Percentiles rank a stretch among this genome's conserved stretches.
These are phyloP conservation scores for Chondrus crispus DNA, from an alignment of 23 red algal species.

Conservation along the genomic window DNA sequence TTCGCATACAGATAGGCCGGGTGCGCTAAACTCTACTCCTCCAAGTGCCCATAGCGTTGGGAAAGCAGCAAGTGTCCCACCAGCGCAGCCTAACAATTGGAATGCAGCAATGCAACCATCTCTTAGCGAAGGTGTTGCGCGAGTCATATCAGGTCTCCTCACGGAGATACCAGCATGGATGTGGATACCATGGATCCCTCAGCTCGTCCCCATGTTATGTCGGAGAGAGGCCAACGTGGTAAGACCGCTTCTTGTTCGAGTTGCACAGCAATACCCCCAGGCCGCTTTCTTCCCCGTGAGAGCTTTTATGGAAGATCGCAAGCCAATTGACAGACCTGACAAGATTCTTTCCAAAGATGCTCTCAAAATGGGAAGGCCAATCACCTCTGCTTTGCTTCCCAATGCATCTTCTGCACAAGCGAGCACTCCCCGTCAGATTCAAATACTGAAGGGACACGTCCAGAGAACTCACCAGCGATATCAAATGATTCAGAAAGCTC, in stretches of 20 bases:
- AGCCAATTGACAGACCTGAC: conserved; percentile 58
- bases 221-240: conserved; percentile 44
- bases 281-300: conserved; percentile 86
- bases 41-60: too few species aligned
- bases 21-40: neutral
- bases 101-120: neutral
- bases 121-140: neutral
- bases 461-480: conserved; percentile 4
- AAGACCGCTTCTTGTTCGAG: conserved; percentile 52
- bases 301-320: conserved; percentile 86
- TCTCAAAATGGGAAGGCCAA: conserved; percentile 49
- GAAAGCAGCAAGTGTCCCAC: too few species aligned
- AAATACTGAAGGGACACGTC: neutral
- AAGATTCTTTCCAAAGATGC: conserved; percentile 53
- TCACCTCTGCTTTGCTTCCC: conserved; percentile 44
- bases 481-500: neutral
- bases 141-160: neutral
- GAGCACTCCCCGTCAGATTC: neutral
- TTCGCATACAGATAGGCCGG: neutral
- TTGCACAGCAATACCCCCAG: conserved; percentile 88
- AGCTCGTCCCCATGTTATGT: conserved; percentile 79
- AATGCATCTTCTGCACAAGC: conserved; percentile 26
- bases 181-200: conserved; percentile 91
- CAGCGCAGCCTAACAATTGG: too few species aligned
- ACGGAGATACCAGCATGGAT: conserved; percentile 83